A percentile compares a stretch with the other conserved stretches of the same genome.
phyloP scores from a whole-genome alignment of 805 yeast species.

The Spencermartinsiella europaea region DNA sequence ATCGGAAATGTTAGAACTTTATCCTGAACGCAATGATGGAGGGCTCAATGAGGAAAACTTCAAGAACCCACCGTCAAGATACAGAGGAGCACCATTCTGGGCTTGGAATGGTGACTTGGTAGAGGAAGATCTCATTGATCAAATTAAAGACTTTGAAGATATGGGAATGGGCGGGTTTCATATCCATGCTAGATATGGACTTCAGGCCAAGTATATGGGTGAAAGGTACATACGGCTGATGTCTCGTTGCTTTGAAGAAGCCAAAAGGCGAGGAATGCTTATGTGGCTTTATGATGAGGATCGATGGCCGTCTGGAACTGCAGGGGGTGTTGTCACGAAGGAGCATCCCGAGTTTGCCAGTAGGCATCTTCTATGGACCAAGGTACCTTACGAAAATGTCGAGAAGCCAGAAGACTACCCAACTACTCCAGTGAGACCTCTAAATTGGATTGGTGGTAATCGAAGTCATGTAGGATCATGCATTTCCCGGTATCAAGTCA shows the following conservation, averaged over 20 bases:
- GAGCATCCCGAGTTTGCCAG: constrained; percentile 1
- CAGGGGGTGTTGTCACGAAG: constrained; percentile 8
- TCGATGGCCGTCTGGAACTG: constrained; percentile 10
- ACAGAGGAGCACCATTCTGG: constrained; percentile 10
- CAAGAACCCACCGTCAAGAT: constrained; percentile 6
- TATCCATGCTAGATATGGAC: constrained; percentile 6
- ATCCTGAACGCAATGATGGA: too few species aligned
- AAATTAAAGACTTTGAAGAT: constrained; percentile 3
- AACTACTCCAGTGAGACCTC: not conserved
- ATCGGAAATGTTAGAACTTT: too few species aligned
- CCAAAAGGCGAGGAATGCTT: constrained; percentile 3
- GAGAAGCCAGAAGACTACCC: constrained; percentile 1
- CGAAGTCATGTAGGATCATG: not conserved
- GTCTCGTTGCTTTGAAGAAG: constrained; percentile 1
- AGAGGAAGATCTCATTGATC: constrained; percentile 2
- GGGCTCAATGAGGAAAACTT: constrained; percentile 1
- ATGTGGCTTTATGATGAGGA: constrained; percentile 10
- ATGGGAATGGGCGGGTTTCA: constrained; percentile 11
- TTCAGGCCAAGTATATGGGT: constrained; percentile 3
- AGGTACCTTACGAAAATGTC: not conserved
- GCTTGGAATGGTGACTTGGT: constrained; percentile 6
- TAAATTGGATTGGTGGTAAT: not conserved
- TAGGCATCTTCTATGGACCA: constrained; percentile 5
- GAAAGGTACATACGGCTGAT: constrained; percentile 5
- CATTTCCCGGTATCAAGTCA: constrained; percentile 1